phyloP scores from a whole-genome alignment of 2,329 filamentous ascomycete species.

The Aspergillus pseudoterreus region DNA sequence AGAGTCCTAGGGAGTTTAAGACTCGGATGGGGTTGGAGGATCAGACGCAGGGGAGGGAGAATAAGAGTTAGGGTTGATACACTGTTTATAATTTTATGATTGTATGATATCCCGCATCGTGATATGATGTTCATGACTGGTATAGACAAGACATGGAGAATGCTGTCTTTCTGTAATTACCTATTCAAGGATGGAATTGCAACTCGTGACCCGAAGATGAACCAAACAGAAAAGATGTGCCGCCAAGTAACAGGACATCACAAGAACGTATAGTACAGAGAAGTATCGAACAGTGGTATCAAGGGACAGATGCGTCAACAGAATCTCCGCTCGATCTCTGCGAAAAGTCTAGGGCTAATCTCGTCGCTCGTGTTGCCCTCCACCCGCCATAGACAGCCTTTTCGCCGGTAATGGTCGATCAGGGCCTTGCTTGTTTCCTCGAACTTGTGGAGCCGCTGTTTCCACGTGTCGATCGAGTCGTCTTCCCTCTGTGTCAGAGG shows the following conservation, averaged over 20 bases:
- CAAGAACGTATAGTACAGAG: conserved; percentile 19
- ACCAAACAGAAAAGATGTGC: conserved; percentile 6
- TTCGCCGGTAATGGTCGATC: conserved; percentile 81
- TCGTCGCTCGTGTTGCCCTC: conserved; percentile 88
- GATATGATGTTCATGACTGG: background rate
- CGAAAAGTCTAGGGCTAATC: conserved; percentile 84
- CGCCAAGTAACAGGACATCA: conserved; percentile 7
- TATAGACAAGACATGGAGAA: background rate
- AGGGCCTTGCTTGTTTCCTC: conserved; percentile 81
- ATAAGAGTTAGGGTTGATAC: conserved; percentile 7
- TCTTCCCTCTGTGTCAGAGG: conserved; percentile 75
- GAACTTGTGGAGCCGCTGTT: conserved; percentile 74
- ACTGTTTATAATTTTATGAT: conserved; percentile 3
- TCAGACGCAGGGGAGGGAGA: conserved; percentile 14
- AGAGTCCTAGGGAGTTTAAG: conserved; percentile 89
- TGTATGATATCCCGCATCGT: background rate
- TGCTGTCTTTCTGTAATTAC: background rate
- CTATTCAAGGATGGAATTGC: background rate
- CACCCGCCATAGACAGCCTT: conserved; percentile 81
- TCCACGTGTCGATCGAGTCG: conserved; percentile 84
- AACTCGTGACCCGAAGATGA: background rate
- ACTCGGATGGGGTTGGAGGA: conserved; percentile 49
- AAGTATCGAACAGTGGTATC: conserved; percentile 9
- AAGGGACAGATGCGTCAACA: conserved; percentile 23
- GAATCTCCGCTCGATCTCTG: conserved; percentile 79